These are phyloP conservation scores for Zygosaccharomyces rouxii DNA, from an alignment of 805 yeast species.

Conservation along the genomic window DNA sequence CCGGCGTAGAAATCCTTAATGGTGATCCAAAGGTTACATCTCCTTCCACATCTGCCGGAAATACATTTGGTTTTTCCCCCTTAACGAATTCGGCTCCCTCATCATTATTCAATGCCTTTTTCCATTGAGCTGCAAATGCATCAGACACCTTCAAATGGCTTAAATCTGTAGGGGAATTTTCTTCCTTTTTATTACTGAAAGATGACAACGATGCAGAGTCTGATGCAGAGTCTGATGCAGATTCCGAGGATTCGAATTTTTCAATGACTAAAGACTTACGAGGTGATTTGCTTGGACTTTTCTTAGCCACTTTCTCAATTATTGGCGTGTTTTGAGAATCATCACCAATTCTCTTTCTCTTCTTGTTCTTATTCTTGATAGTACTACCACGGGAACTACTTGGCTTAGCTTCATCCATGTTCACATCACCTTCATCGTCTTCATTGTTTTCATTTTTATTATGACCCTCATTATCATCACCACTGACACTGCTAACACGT, in stretches of 20 bases:
- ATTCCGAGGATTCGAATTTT: conserved; percentile 21
- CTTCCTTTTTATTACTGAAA: conserved; percentile 20
- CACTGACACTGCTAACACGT: neutral
- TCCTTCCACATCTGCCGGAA: neutral
- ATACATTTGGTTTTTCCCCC: neutral
- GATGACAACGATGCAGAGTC: conserved; percentile 17
- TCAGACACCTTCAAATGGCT: conserved; percentile 33
- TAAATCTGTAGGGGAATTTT: conserved; percentile 32
- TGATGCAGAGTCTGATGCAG: conserved; percentile 19
- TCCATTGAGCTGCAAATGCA: conserved; percentile 38
- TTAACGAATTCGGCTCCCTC: neutral
- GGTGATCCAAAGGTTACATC: neutral
- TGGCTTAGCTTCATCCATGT: conserved; percentile 1
- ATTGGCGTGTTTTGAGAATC: conserved; percentile 20
- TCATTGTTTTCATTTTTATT: conserved; percentile 10
- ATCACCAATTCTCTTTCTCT: conserved; percentile 15
- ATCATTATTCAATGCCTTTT: conserved; percentile 16
- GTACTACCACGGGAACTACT: neutral
- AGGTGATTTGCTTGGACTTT: conserved; percentile 25
- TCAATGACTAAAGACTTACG: conserved; percentile 22
- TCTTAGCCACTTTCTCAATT: conserved; percentile 24
- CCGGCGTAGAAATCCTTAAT: conserved; percentile 15
- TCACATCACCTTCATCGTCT: conserved; percentile 10
- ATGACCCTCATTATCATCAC: conserved; percentile 7
- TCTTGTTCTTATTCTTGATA: conserved; percentile 4